Conservation (phyloP, 2,329 filamentous ascomycete species). For the Plectosphaerella plurivora region DNA sequence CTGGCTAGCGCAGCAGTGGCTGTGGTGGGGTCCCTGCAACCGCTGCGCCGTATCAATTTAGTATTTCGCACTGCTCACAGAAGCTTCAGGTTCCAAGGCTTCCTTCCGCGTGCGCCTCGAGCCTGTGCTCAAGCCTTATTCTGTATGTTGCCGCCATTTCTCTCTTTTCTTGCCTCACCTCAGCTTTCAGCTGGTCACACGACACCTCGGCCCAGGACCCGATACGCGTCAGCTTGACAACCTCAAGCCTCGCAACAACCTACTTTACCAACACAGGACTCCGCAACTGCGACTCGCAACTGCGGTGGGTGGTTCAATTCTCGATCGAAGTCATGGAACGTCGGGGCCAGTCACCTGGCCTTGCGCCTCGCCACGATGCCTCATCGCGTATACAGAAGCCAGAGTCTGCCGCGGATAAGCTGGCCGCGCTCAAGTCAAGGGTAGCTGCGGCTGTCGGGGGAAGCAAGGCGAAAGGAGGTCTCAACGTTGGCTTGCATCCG, state of each 20-base stretch:
- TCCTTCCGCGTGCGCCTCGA: too few species aligned
- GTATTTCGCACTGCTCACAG: too few species aligned
- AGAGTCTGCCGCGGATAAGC: constrained; percentile 56
- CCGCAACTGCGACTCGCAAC: too few species aligned
- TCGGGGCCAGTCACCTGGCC: constrained; percentile 41
- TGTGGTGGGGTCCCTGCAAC: too few species aligned
- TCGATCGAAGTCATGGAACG: constrained; percentile 40
- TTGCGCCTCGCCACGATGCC: constrained; percentile 53
- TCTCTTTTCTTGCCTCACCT: too few species aligned
- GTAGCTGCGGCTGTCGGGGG: constrained; percentile 69
- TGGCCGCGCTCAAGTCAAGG: constrained; percentile 75
- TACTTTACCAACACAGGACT: too few species aligned
- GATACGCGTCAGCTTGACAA: background rate
- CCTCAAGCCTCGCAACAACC: background rate
- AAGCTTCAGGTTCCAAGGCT: too few species aligned
- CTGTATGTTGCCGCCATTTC: background rate
- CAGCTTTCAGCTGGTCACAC: background rate
- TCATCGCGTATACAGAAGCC: constrained; percentile 51
- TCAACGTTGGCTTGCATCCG: constrained; percentile 74
- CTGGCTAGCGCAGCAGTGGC: too few species aligned
- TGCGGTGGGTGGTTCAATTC: too few species aligned
- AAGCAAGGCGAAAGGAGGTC: constrained; percentile 58
- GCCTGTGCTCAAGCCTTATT: constrained; percentile 8
- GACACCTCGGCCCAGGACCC: too few species aligned
- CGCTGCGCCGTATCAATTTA: too few species aligned